A percentile compares a stretch with the other conserved stretches of the same genome.
phyloP scores from a whole-genome alignment of 73 alveolate species.

The Tetrahymena malaccensis region DNA sequence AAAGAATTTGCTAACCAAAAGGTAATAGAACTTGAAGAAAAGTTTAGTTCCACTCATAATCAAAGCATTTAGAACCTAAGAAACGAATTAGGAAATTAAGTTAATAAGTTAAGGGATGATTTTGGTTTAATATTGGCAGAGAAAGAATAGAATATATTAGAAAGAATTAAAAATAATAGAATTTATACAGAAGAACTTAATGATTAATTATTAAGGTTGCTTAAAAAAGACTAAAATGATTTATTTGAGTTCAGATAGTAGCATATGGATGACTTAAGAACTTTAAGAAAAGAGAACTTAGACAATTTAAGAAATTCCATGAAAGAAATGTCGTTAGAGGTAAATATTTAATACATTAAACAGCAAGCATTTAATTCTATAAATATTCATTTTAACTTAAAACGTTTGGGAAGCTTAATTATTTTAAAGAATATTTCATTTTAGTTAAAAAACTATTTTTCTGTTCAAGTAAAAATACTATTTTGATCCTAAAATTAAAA shows the following conservation, averaged over 20 bases:
- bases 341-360: neutral
- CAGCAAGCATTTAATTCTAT: too few species aligned
- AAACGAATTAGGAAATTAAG: neutral
- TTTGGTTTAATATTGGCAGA: neutral
- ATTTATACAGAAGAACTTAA: neutral
- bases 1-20: neutral
- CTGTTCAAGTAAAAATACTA: too few species aligned
- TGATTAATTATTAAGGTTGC: neutral
- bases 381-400: too few species aligned
- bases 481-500: too few species aligned
- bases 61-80: neutral
- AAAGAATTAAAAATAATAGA: neutral
- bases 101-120: neutral
- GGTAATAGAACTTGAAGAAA: neutral
- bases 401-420: too few species aligned
- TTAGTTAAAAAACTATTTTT: too few species aligned
- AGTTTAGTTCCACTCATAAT: neutral
- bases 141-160: neutral
- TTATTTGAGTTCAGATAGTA: neutral
- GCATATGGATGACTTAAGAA: neutral
- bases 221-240: neutral
- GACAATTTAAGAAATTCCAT: neutral
- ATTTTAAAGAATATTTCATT: too few species aligned
- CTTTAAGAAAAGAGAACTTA: neutral
- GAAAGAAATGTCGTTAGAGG: neutral